Conservation (phyloP, 1,139 yeast species). For the Magnusiomyces ingens region DNA sequence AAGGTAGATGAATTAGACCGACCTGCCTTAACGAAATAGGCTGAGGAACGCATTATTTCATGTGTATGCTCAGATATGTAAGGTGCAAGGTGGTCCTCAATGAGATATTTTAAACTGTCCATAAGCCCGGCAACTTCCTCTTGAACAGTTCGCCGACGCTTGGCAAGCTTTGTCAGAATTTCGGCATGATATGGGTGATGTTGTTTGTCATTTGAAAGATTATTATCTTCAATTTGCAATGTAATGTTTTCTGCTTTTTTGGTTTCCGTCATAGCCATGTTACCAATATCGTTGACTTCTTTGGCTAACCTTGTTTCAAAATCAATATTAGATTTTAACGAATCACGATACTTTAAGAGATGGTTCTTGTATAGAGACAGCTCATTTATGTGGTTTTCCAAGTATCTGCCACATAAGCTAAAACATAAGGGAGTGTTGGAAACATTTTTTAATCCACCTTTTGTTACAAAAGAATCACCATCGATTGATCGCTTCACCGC, state of each 20-base stretch:
- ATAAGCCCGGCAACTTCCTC: neutral
- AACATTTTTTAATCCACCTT: neutral
- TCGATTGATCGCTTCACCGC: neutral
- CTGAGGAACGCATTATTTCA: neutral
- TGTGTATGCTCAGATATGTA: neutral
- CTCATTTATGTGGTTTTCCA: neutral
- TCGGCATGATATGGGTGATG: neutral
- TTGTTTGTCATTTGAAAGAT: neutral
- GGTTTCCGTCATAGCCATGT: neutral
- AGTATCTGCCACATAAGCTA: neutral
- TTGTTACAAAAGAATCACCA: neutral
- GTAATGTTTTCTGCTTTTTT: neutral
- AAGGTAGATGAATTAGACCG: neutral
- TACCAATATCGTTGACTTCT: neutral
- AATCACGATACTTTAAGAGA: neutral
- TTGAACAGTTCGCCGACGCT: neutral
- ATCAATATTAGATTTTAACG: neutral
- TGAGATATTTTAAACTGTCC: neutral
- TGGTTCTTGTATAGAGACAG: neutral
- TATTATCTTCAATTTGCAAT: neutral
- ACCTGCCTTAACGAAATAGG: neutral
- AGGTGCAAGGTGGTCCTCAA: constrained; percentile 1
- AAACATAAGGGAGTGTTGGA: neutral
- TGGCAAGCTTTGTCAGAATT: neutral
- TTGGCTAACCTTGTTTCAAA: neutral